phyloP scores from a whole-genome alignment of 1,284 basidiomycete species.

The Tilletia setariae region DNA sequence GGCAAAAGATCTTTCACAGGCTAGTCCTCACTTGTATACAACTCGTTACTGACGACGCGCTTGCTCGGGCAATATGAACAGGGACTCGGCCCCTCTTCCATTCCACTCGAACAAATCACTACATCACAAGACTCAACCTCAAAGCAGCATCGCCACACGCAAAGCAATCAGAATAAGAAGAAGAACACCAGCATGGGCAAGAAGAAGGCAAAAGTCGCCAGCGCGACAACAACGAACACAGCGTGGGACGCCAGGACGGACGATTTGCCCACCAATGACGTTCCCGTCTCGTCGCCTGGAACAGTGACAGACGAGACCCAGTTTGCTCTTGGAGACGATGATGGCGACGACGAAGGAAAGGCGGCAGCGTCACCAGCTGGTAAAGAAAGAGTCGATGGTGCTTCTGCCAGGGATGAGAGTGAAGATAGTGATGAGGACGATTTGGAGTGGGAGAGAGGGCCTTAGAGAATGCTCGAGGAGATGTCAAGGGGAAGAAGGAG shows the following conservation, averaged over 20 bases:
- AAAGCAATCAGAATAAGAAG: not conserved
- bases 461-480: not conserved
- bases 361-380: not conserved
- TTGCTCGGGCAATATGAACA: too few species aligned
- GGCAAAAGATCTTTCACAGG: not conserved
- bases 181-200: not conserved
- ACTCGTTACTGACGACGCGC: not conserved
- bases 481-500: not conserved
- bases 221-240: not conserved
- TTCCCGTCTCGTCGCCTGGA: not conserved
- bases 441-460: conserved; percentile 17
- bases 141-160: not conserved
- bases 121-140: not conserved
- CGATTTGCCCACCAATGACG: conserved; percentile 8
- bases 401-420: not conserved
- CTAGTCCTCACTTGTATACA: not conserved
- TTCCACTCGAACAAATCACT: conserved; percentile 8
- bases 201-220: not conserved
- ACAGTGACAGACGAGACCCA: not conserved
- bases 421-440: conserved; percentile 16
- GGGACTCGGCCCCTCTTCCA: conserved; percentile 17
- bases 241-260: not conserved
- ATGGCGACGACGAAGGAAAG: not conserved
- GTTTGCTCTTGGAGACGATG: conserved; percentile 13
- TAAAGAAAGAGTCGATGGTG: not conserved